Evolutionary conservation across 1,284 basidiomycete species (phyloP).

Genomic region (Trichosporon faecale): DNA sequence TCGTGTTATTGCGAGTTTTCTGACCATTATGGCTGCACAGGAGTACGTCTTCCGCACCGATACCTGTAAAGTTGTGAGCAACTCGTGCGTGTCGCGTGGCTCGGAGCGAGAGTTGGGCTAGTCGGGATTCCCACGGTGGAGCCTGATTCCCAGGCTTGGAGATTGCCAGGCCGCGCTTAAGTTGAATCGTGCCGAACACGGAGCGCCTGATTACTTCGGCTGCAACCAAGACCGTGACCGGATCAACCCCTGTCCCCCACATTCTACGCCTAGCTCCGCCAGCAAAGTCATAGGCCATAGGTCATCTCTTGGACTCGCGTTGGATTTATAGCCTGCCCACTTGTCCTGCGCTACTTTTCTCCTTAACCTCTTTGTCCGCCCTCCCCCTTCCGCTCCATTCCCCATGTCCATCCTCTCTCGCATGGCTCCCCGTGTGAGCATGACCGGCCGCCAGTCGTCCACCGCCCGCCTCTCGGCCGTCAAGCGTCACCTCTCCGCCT

Average conservation of each 20-base stretch:
- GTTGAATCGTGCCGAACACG: constrained; percentile 9
- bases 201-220: not conserved
- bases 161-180: constrained; percentile 7
- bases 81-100: not conserved
- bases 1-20: not conserved
- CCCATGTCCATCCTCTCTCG: constrained; percentile 30
- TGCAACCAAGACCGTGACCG: not conserved
- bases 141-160: not conserved
- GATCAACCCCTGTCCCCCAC: constrained; percentile 3
- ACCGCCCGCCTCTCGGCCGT: constrained; percentile 31
- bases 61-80: too few species aligned
- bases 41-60: too few species aligned
- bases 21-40: not conserved
- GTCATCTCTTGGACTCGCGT: not conserved
- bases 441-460: constrained; percentile 23
- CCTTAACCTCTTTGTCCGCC: not conserved
- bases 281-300: not conserved
- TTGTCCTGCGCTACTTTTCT: not conserved
- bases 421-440: constrained; percentile 30
- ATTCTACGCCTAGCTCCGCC: constrained; percentile 6
- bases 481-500: constrained; percentile 36
- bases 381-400: not conserved
- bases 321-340: constrained; percentile 3
- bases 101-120: not conserved
- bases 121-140: not conserved